These are phyloP conservation scores for Acanthamoeba royreba DNA, from an alignment of 208 protist species.

Conservation along the genomic window DNA sequence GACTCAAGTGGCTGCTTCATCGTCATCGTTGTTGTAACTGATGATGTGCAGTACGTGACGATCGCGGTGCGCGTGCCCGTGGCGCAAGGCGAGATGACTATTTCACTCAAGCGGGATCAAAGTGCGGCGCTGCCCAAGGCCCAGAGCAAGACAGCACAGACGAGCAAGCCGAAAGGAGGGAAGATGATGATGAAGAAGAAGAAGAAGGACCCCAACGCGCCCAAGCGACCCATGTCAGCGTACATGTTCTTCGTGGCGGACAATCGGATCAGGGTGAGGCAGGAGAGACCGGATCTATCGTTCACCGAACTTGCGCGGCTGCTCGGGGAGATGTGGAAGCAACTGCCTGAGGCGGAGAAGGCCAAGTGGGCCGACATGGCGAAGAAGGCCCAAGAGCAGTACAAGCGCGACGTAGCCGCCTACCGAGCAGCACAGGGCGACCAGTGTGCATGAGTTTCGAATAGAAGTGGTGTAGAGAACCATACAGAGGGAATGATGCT, in stretches of 20 bases:
- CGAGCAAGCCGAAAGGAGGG: too few species aligned
- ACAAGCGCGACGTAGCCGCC: not conserved
- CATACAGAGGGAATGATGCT: too few species aligned
- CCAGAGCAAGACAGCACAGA: too few species aligned
- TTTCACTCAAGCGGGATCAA: too few species aligned
- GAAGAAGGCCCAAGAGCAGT: not conserved
- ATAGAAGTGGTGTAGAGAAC: too few species aligned
- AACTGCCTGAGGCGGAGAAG: not conserved
- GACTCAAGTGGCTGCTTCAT: too few species aligned
- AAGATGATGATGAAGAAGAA: too few species aligned
- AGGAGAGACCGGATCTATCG: not conserved
- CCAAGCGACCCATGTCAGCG: slow-evolving; percentile 23
- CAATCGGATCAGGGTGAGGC: not conserved
- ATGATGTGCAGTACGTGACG: too few species aligned
- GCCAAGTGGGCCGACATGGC: not conserved
- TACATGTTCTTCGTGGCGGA: slow-evolving; percentile 18
- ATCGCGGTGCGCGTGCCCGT: too few species aligned
- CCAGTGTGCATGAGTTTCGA: not conserved
- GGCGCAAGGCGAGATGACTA: too few species aligned
- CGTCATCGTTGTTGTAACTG: too few species aligned
- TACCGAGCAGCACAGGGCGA: not conserved
- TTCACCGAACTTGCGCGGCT: not conserved
- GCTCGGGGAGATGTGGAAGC: not conserved
- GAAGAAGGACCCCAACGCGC: not conserved
- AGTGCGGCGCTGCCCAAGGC: too few species aligned